These are phyloP conservation scores for Tolypocladium ovalisporum DNA, from an alignment of 2,329 filamentous ascomycete genomes.

Conservation along the genomic window DNA sequence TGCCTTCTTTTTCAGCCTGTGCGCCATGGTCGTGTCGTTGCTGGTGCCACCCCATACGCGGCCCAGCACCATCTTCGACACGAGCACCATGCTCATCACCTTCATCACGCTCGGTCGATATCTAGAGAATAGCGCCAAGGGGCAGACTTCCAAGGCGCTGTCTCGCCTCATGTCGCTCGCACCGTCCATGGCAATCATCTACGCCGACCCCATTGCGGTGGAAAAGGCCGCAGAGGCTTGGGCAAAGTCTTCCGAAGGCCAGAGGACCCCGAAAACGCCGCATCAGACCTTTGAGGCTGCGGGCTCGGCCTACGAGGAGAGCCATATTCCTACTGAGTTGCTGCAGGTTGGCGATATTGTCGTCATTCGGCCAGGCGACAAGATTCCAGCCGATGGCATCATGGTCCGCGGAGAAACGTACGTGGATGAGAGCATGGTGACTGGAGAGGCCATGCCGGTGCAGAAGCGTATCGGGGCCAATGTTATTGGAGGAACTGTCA, in stretches of 20 bases:
- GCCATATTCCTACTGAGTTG: constrained; percentile 82
- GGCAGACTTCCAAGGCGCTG: constrained; percentile 87
- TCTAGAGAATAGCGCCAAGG: constrained; percentile 89
- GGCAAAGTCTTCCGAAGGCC: constrained; percentile 27
- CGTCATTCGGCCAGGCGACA: constrained; percentile 86
- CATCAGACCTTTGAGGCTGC: constrained; percentile 20
- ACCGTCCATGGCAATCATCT: constrained; percentile 95
- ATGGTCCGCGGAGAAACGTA: constrained; percentile 86
- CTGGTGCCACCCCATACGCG: constrained; percentile 63
- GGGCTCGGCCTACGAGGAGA: constrained; percentile 65
- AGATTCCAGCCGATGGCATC: constrained; percentile 85
- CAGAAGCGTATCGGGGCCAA: constrained; percentile 71
- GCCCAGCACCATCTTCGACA: constrained; percentile 89
- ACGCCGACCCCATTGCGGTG: constrained; percentile 84
- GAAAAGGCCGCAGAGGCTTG: constrained; percentile 81
- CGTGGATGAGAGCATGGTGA: constrained; percentile 97
- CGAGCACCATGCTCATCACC: constrained; percentile 95
- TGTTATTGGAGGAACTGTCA: constrained; percentile 90
- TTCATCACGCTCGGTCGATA: constrained; percentile 88
- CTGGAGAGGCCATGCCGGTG: constrained; percentile 91
- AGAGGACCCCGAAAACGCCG: constrained; percentile 29
- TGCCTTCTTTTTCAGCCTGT: constrained; percentile 90
- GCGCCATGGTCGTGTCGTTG: constrained; percentile 77
- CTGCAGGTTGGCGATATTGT: constrained; percentile 92
- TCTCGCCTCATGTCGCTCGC: constrained; percentile 92